phyloP scores from a whole-genome alignment of 164 flowering plant genomes.

The Taxillus chinensis region DNA sequence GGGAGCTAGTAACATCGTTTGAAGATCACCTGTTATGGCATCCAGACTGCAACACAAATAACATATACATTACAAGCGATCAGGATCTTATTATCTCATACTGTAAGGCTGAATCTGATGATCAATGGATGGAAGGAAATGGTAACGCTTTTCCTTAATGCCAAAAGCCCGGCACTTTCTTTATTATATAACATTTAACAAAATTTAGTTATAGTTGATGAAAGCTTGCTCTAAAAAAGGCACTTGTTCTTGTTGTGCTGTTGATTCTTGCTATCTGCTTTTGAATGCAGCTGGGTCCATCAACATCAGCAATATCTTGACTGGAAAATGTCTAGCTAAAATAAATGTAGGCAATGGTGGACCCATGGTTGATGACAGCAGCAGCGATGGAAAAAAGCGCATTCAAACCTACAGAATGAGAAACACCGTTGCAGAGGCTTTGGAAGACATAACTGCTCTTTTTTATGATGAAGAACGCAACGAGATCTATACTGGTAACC shows the following conservation, averaged over 20 bases:
- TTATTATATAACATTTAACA: too few relatives aligned
- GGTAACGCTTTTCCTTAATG: constrained; percentile 30
- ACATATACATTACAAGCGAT: constrained; percentile 95
- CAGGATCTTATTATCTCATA: constrained; percentile 98
- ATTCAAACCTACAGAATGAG: constrained; percentile 23
- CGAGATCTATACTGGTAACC: constrained; percentile 87
- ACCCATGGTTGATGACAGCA: constrained; percentile 25
- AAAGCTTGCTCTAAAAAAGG: background rate
- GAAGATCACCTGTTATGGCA: constrained; percentile 97
- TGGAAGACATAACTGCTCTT: constrained; percentile 95
- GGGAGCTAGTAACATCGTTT: constrained; percentile 92
- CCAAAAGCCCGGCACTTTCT: too few relatives aligned
- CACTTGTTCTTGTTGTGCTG: background rate
- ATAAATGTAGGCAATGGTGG: constrained; percentile 41
- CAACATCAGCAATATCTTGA: constrained; percentile 85
- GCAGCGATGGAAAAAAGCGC: constrained; percentile 26
- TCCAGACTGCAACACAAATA: constrained; percentile 98
- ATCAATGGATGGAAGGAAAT: constrained; percentile 60
- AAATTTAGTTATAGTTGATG: too few relatives aligned
- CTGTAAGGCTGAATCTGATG: constrained; percentile 93
- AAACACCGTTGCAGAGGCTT: constrained; percentile 68
- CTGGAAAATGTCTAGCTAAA: constrained; percentile 91
- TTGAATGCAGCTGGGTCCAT: constrained; percentile 73
- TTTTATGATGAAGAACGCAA: constrained; percentile 93
- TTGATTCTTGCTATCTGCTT: background rate